A percentile compares a stretch with the other conserved stretches of the same genome.
Conservation (phyloP, 1,284 basidiomycete genomes). For the Rhodotorula sp. region DNA sequence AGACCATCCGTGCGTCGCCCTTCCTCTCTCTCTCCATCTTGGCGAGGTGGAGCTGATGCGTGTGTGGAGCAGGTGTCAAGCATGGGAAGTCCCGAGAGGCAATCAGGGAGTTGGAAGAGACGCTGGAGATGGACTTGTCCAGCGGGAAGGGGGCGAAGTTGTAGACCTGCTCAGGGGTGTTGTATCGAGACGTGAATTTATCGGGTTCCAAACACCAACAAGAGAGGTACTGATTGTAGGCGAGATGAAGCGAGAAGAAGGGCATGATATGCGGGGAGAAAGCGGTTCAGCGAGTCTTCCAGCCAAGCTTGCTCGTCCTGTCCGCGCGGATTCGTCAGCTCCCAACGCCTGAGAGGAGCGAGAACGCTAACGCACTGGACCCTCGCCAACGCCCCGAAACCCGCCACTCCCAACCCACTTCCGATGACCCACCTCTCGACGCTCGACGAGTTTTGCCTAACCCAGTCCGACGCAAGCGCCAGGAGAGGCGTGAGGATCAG, state of each 20-base stretch:
- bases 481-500: conserved; percentile 36
- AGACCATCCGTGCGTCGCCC: conserved; percentile 48
- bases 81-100: conserved; percentile 26
- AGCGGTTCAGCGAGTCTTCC: background rate
- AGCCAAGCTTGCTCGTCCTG: conserved; percentile 20
- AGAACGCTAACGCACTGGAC: conserved; percentile 5
- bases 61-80: conserved; percentile 7
- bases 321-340: background rate
- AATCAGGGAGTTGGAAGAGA: conserved; percentile 19
- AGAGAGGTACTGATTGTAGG: no score
- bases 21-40: background rate
- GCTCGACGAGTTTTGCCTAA: conserved; percentile 24
- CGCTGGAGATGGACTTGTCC: conserved; percentile 13
- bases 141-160: conserved; percentile 16
- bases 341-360: no score
- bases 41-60: background rate
- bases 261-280: no score
- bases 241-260: no score
- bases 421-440: conserved; percentile 29
- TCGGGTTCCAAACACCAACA: no score
- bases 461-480: conserved; percentile 41
- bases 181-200: no score
- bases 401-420: conserved; percentile 25
- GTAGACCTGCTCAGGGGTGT: background rate
- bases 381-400: conserved; percentile 13